Evolutionary conservation across 2,329 filamentous ascomycete genomes (phyloP).

Genomic region (Whalleya microplaca): DNA sequence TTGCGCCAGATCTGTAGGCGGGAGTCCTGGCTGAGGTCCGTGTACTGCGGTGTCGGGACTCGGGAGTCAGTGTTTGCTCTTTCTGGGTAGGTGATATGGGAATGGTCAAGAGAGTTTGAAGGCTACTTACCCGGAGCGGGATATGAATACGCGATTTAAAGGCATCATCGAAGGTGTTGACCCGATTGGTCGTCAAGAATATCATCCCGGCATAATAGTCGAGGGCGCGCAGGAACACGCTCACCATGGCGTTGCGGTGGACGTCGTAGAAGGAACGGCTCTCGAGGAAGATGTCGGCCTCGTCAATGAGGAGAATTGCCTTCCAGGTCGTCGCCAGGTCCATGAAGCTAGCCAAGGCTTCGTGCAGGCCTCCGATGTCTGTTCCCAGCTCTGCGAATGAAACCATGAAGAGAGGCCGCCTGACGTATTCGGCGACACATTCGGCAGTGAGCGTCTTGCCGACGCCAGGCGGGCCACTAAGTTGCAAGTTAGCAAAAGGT

Average conservation of each 20-base stretch:
- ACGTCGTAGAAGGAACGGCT: conserved; percentile 32
- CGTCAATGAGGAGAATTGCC: conserved; percentile 40
- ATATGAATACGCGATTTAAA: conserved; percentile 32
- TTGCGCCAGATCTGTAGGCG: conserved; percentile 34
- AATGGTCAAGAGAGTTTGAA: no score
- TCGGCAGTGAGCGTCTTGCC: conserved; percentile 46
- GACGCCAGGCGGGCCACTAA: conserved; percentile 47
- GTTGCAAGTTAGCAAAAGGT: background rate
- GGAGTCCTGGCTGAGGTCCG: conserved; percentile 17
- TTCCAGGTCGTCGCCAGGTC: conserved; percentile 47
- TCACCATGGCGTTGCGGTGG: conserved; percentile 29
- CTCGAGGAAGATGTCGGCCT: conserved; percentile 42
- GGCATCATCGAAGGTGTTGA: conserved; percentile 26
- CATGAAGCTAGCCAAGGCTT: conserved; percentile 33
- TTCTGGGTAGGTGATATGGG: no score
- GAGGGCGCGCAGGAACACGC: conserved; percentile 29
- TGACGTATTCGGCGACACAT: conserved; percentile 42
- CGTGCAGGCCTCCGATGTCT: conserved; percentile 29
- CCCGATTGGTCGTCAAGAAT: conserved; percentile 30
- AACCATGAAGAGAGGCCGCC: conserved; percentile 41
- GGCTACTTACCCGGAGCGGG: conserved; percentile 13
- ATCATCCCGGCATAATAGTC: conserved; percentile 30
- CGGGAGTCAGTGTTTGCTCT: no score
- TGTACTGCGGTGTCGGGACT: conserved; percentile 10
- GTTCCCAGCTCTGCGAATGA: conserved; percentile 38